Percentiles rank a stretch among this genome's conserved stretches.
These are phyloP conservation scores for Macrolepiota fuliginosa DNA, from an alignment of 768 basidiomycete genomes.

Conservation along the genomic window DNA sequence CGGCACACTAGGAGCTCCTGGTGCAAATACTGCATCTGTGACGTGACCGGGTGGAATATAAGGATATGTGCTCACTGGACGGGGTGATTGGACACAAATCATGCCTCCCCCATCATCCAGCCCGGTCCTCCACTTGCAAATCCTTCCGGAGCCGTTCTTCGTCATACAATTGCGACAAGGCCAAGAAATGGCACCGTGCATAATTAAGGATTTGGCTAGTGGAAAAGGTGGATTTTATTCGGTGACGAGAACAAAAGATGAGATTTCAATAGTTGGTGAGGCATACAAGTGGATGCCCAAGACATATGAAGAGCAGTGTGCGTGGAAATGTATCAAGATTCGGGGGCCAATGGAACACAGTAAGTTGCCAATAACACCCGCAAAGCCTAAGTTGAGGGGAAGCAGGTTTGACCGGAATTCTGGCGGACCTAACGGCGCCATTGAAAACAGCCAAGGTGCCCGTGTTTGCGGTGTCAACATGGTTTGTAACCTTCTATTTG, in stretches of 20 bases:
- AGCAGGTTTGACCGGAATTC: slow-evolving; percentile 53
- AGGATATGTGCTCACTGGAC: background rate
- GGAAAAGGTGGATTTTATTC: slow-evolving; percentile 40
- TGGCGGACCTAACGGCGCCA: slow-evolving; percentile 52
- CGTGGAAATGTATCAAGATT: slow-evolving; percentile 62
- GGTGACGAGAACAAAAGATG: slow-evolving; percentile 57
- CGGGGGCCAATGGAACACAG: slow-evolving; percentile 68
- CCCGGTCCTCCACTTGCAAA: slow-evolving; percentile 44
- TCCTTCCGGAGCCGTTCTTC: slow-evolving; percentile 42
- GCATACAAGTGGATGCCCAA: slow-evolving; percentile 33
- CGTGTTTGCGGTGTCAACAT: slow-evolving; percentile 64
- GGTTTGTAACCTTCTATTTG: slow-evolving; percentile 30
- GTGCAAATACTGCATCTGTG: background rate
- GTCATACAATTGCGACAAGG: slow-evolving; percentile 40
- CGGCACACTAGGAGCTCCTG: background rate
- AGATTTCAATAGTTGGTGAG: slow-evolving; percentile 59
- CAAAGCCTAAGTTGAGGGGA: background rate
- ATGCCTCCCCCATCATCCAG: slow-evolving; percentile 47
- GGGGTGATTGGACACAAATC: background rate
- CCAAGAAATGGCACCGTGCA: slow-evolving; percentile 31
- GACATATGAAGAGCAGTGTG: slow-evolving; percentile 32
- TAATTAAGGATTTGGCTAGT: slow-evolving; percentile 29
- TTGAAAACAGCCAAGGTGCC: slow-evolving; percentile 49
- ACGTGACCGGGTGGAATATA: slow-evolving; percentile 1
- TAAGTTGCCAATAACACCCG: slow-evolving; percentile 21